A percentile compares a stretch with the other conserved stretches of the same genome.
Conservation (phyloP, 257 asterid species). For the Solanum ossicruentum region DNA sequence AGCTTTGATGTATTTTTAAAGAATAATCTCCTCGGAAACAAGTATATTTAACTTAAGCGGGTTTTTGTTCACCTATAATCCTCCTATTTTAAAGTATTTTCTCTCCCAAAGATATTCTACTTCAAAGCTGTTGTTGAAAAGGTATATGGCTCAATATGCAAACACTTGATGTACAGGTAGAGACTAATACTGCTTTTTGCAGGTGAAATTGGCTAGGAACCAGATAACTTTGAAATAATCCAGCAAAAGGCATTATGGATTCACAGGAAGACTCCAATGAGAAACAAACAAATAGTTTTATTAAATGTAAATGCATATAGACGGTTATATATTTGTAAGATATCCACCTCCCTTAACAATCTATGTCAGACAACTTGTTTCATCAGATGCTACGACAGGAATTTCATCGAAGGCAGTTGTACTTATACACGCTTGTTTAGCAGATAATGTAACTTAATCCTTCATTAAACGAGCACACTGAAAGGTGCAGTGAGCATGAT, state of each 20-base stretch:
- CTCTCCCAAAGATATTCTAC: not conserved
- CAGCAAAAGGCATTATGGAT: not conserved
- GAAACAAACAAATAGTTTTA: not conserved
- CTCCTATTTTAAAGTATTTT: not conserved
- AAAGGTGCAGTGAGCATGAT: not conserved
- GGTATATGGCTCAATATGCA: not conserved
- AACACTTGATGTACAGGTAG: not conserved
- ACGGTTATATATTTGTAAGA: not conserved
- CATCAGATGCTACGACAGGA: not conserved
- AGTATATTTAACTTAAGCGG: not conserved
- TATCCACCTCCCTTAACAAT: not conserved
- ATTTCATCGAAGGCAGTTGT: not conserved
- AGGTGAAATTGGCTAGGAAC: not conserved
- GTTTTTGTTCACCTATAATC: not conserved
- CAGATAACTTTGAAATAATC: not conserved
- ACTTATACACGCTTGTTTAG: not conserved
- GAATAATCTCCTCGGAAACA: not conserved
- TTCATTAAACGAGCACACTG: not conserved
- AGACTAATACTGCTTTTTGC: not conserved
- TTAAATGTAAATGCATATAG: not conserved
- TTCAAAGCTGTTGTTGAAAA: not conserved
- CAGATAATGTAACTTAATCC: not conserved
- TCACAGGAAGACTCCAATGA: not conserved
- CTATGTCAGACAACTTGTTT: not conserved
- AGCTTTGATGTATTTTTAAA: not conserved